Percentiles rank a stretch among this genome's conserved stretches.
Conservation (phyloP, 2,329 filamentous ascomycete genomes). For the Pyricularia pennisetigena region DNA sequence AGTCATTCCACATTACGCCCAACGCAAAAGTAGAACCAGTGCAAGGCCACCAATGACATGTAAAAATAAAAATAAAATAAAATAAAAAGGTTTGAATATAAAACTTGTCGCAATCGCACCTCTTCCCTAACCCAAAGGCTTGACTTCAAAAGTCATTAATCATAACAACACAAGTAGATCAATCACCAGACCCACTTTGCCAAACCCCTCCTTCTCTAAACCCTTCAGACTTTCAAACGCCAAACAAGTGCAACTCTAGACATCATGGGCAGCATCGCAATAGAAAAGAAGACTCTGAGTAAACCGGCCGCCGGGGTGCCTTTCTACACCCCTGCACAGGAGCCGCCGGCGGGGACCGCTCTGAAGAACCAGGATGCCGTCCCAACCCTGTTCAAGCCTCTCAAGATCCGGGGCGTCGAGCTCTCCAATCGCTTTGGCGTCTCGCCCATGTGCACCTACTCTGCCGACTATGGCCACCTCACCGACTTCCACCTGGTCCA, state of each 20-base stretch:
- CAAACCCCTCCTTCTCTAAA: not conserved
- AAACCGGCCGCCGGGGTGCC: constrained; percentile 33
- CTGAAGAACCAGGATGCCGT: constrained; percentile 19
- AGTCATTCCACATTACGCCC: not conserved
- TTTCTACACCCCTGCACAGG: constrained; percentile 45
- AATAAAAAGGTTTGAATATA: too few relatives aligned
- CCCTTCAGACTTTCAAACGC: not conserved
- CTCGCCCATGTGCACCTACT: constrained; percentile 54
- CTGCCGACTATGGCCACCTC: constrained; percentile 52
- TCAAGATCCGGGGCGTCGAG: constrained; percentile 41
- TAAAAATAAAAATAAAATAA: too few relatives aligned
- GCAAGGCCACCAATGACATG: too few relatives aligned
- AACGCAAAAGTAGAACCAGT: too few relatives aligned
- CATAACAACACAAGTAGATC: not conserved
- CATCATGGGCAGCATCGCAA: not conserved
- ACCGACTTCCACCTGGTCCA: constrained; percentile 79
- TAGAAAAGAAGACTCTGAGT: constrained; percentile 18
- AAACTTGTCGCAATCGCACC: not conserved
- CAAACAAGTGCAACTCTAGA: not conserved
- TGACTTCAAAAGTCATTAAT: not conserved
- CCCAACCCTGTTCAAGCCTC: constrained; percentile 46
- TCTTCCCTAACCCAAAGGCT: not conserved
- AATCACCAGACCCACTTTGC: not conserved
- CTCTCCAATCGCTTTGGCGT: constrained; percentile 49
- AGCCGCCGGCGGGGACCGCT: constrained; percentile 39